phyloP scores from a whole-genome alignment of 2,329 filamentous ascomycete genomes.

The Diaporthe sp. region DNA sequence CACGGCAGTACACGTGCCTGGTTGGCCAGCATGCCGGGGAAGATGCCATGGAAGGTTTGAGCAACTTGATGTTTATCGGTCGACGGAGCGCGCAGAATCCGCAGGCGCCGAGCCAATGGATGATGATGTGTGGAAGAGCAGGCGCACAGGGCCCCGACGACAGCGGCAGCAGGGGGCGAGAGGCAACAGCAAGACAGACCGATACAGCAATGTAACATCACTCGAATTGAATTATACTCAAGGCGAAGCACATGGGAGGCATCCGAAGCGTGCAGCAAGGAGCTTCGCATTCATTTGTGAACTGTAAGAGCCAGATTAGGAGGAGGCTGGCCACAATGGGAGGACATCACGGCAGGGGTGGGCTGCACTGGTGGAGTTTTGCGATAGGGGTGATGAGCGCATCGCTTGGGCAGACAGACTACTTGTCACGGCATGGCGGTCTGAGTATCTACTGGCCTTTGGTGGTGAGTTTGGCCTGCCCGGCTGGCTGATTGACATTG shows the following conservation, averaged over 20 bases:
- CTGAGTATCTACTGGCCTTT: not conserved
- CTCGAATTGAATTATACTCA: slow-evolving; percentile 10
- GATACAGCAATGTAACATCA: slow-evolving; percentile 41
- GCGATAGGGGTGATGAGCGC: not conserved
- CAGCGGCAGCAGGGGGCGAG: slow-evolving; percentile 1
- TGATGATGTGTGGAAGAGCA: not conserved
- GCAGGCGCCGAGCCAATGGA: slow-evolving; percentile 10
- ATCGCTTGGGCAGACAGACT: not conserved
- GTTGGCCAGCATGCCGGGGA: slow-evolving; percentile 27
- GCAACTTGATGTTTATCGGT: slow-evolving; percentile 29
- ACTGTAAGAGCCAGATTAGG: not conserved
- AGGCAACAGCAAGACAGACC: slow-evolving; percentile 41
- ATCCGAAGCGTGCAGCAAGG: not conserved
- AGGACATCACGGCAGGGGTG: not conserved
- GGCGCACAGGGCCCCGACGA: slow-evolving; percentile 13
- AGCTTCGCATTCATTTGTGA: not conserved
- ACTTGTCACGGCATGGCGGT: not conserved
- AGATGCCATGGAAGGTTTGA: slow-evolving; percentile 16
- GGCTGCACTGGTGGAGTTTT: too few species aligned
- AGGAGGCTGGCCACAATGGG: not conserved
- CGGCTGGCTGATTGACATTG: not conserved
- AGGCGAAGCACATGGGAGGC: not conserved
- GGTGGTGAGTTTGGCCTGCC: not conserved
- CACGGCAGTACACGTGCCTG: slow-evolving; percentile 38
- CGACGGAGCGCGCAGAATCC: slow-evolving; percentile 9